Conservation (phyloP, 2,329 filamentous ascomycete species). For the Fusarium aywerte region DNA sequence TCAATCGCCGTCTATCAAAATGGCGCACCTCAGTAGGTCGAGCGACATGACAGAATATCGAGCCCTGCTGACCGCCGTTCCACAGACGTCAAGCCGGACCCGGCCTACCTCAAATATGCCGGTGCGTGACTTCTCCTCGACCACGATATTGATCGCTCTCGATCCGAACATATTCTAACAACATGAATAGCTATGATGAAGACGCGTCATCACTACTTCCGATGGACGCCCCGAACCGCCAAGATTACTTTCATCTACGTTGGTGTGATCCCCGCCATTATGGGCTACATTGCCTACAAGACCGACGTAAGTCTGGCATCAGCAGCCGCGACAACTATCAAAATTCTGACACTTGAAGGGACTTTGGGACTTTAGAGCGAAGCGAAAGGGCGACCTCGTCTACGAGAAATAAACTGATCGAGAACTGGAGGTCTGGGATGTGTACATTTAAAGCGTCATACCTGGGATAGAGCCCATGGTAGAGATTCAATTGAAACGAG, state of each 20-base stretch:
- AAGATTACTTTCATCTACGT: conserved; percentile 83
- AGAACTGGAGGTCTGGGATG: conserved; percentile 24
- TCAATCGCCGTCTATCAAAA: conserved; percentile 46
- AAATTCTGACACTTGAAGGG: conserved; percentile 67
- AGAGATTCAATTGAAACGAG: conserved; percentile 35
- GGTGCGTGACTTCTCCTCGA: conserved; percentile 49
- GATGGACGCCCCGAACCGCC: conserved; percentile 88
- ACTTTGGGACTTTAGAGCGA: conserved; percentile 85
- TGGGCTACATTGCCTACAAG: conserved; percentile 79
- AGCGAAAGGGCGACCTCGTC: conserved; percentile 87
- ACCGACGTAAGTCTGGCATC: conserved; percentile 78
- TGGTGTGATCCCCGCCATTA: conserved; percentile 73
- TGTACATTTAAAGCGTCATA: conserved; percentile 57
- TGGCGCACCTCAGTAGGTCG: conserved; percentile 55
- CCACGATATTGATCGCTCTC: conserved; percentile 14
- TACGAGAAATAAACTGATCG: conserved; percentile 72
- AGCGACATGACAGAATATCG: neutral
- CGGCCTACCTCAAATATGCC: conserved; percentile 56
- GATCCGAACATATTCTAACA: conserved; percentile 39
- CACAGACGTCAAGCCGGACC: conserved; percentile 56
- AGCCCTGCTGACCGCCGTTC: conserved; percentile 43
- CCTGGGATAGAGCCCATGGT: conserved; percentile 46
- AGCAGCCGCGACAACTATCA: neutral
- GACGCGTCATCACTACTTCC: conserved; percentile 93
- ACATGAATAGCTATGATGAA: conserved; percentile 75